Evolutionary conservation across 2,329 filamentous ascomycete species (phyloP).

Genomic region (Ophiocordyceps camponoti-floridani): DNA sequence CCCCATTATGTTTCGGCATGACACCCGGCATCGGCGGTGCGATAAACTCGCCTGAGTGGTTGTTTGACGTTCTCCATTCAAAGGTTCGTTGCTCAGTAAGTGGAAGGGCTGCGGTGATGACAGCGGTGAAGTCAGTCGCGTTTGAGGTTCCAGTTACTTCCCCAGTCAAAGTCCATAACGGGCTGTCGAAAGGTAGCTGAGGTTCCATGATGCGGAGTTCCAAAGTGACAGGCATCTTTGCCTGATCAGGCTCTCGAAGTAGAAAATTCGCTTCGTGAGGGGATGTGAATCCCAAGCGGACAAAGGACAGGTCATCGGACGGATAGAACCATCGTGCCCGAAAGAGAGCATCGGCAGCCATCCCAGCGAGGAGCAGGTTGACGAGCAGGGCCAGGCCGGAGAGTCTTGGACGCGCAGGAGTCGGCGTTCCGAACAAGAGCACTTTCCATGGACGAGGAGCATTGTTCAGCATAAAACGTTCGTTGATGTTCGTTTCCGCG

Average conservation of each 20-base stretch:
- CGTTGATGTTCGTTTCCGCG: conserved; percentile 37
- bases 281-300: conserved; percentile 78
- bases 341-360: conserved; percentile 64
- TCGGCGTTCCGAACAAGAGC: conserved; percentile 57
- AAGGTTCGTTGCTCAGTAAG: conserved; percentile 58
- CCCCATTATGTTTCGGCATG: conserved; percentile 41
- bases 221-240: conserved; percentile 59
- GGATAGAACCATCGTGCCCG: conserved; percentile 53
- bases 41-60: conserved; percentile 66
- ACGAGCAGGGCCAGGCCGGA: conserved; percentile 52
- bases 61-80: conserved; percentile 73
- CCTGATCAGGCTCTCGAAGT: conserved; percentile 63
- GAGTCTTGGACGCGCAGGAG: conserved; percentile 44
- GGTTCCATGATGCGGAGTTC: conserved; percentile 41
- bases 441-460: conserved; percentile 39
- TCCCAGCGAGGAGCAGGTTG: conserved; percentile 50
- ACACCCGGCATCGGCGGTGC: conserved; percentile 56
- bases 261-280: conserved; percentile 60
- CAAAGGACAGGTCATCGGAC: conserved; percentile 63
- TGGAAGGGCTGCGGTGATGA: conserved; percentile 44
- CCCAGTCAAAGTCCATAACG: conserved; percentile 51
- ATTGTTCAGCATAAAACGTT: conserved; percentile 37
- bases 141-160: conserved; percentile 48
- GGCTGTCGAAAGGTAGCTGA: conserved; percentile 31
- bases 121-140: conserved; percentile 66